Conservation (phyloP, 2,329 filamentous ascomycete genomes). For the Tothia fuscella region DNA sequence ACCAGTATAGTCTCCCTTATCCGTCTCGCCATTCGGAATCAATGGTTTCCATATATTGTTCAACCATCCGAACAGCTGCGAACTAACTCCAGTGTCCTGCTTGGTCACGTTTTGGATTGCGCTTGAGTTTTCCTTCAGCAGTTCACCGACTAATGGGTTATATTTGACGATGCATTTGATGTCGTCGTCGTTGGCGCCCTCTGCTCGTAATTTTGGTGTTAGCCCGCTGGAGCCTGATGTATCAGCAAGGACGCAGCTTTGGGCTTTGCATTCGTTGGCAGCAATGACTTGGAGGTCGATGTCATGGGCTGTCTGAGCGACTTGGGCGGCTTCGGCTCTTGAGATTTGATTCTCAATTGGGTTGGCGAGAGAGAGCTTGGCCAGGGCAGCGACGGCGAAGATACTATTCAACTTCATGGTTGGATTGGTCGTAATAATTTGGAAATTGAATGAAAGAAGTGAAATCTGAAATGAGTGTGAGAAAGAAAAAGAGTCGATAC, state of each 20-base stretch:
- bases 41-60: background rate
- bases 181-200: constrained; percentile 5
- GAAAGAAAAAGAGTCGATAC: too few species aligned
- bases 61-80: background rate
- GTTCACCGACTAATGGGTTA: constrained; percentile 1
- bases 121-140: background rate
- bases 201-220: background rate
- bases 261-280: constrained; percentile 4
- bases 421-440: too few species aligned
- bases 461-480: too few species aligned
- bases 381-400: background rate
- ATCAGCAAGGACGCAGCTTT: constrained; percentile 5
- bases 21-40: background rate
- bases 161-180: constrained; percentile 6
- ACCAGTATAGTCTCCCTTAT: constrained; percentile 1
- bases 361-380: background rate
- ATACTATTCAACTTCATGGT: background rate
- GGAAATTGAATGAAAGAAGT: too few species aligned
- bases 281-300: background rate
- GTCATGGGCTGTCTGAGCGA: background rate
- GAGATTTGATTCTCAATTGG: background rate
- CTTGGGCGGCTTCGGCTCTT: background rate
- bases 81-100: background rate
- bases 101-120: background rate
- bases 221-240: constrained; percentile 1